A percentile compares a stretch with the other conserved stretches of the same genome.
phyloP scores from a whole-genome alignment of 768 basidiomycete genomes.

The Paxillus involutus region DNA sequence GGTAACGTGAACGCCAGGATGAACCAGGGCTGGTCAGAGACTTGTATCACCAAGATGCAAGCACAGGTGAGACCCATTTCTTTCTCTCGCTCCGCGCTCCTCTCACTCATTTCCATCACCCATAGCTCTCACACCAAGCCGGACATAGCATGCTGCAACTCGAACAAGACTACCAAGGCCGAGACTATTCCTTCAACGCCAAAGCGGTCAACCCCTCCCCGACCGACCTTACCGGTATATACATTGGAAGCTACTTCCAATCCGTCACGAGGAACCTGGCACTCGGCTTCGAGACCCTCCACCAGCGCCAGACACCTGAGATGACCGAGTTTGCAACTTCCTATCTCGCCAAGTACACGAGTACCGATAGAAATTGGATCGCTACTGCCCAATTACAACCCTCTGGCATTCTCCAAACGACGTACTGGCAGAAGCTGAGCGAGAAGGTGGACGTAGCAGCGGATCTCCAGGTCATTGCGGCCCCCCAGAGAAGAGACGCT shows the following conservation, averaged over 20 bases:
- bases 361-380: constrained; percentile 78
- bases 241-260: constrained; percentile 89
- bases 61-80: constrained; percentile 63
- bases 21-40: constrained; percentile 85
- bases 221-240: constrained; percentile 85
- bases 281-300: constrained; percentile 81
- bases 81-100: background rate
- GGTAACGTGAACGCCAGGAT: constrained; percentile 86
- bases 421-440: constrained; percentile 95
- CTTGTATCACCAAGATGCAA: constrained; percentile 81
- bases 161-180: constrained; percentile 92
- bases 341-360: constrained; percentile 79
- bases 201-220: constrained; percentile 93
- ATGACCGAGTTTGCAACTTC: constrained; percentile 70
- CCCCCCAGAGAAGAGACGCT: constrained; percentile 82
- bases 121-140: constrained; percentile 68
- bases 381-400: constrained; percentile 90
- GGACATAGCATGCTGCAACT: constrained; percentile 91
- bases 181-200: constrained; percentile 80
- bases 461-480: constrained; percentile 81
- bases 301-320: constrained; percentile 75
- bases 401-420: constrained; percentile 81
- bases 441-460: constrained; percentile 98
- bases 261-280: constrained; percentile 90
- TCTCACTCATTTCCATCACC: constrained; percentile 13